Conservation (phyloP, 2,329 filamentous ascomycete species). For the Thelonectria rubi region DNA sequence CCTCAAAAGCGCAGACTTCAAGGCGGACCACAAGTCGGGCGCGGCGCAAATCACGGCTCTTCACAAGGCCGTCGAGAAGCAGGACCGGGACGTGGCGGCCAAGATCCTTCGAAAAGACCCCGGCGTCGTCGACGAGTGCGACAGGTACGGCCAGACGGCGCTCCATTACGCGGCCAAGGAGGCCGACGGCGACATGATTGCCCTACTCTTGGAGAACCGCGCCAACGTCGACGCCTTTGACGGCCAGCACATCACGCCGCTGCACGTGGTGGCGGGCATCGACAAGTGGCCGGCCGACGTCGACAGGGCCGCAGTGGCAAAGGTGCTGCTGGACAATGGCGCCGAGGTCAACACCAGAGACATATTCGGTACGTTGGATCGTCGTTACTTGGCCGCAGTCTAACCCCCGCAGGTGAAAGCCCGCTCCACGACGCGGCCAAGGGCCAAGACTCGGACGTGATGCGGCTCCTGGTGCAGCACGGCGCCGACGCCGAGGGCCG, state of each 20-base stretch:
- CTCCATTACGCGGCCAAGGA: neutral
- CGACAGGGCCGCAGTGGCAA: neutral
- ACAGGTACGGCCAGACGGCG: neutral
- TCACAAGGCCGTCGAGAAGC: neutral
- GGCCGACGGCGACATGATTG: neutral
- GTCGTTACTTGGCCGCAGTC: too few relatives aligned
- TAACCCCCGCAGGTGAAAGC: neutral
- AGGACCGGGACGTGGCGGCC: neutral
- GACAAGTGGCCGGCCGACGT: neutral
- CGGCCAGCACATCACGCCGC: neutral
- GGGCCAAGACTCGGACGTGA: neutral
- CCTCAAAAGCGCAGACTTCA: neutral
- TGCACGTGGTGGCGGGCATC: neutral
- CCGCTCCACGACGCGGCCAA: neutral
- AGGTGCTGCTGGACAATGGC: neutral
- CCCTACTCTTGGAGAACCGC: neutral
- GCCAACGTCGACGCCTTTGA: neutral
- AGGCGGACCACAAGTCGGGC: neutral
- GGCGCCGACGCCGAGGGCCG: constrained; percentile 21
- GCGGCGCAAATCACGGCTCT: neutral
- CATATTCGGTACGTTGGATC: neutral
- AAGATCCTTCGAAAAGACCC: neutral
- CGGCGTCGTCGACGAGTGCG: neutral
- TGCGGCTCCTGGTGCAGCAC: constrained; percentile 9
- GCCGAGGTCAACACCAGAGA: neutral